Conservation (phyloP, 108 stramenopile genomes). For the Skeletonema potamos region DNA sequence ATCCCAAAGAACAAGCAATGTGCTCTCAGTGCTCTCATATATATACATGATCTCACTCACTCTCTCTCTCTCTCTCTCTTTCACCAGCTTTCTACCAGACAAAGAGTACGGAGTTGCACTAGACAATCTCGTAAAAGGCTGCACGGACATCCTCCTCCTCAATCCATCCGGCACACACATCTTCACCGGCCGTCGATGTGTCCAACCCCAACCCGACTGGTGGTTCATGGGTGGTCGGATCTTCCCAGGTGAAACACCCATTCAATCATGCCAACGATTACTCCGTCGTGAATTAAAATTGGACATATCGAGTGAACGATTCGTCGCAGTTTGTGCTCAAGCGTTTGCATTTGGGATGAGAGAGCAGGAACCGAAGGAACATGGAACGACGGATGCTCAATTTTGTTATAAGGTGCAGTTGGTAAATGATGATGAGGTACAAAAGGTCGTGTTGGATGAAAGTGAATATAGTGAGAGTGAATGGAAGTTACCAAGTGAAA, state of each 20-base stretch:
- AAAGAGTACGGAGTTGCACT: conserved; percentile 53
- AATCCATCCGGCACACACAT: conserved; percentile 22
- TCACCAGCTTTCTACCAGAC: conserved; percentile 49
- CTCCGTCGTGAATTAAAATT: conserved; percentile 40
- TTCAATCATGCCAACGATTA: conserved; percentile 28
- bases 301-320: conserved; percentile 17
- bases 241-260: conserved; percentile 51
- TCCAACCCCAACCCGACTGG: conserved; percentile 60
- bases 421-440: conserved; percentile 27
- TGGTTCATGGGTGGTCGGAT: conserved; percentile 57
- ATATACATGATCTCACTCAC: background rate
- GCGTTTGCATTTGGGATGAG: conserved; percentile 50
- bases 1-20: no score
- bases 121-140: conserved; percentile 58
- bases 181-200: conserved; percentile 40
- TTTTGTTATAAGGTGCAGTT: conserved; percentile 37
- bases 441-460: conserved; percentile 27
- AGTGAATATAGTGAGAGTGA: conserved; percentile 42
- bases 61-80: background rate
- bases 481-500: conserved; percentile 28
- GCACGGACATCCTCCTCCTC: conserved; percentile 46
- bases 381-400: conserved; percentile 49
- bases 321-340: conserved; percentile 37
- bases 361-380: conserved; percentile 42
- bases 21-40: no score